phyloP scores from a whole-genome alignment of 2,329 filamentous ascomycete species.

The Colletotrichum paranaense region DNA sequence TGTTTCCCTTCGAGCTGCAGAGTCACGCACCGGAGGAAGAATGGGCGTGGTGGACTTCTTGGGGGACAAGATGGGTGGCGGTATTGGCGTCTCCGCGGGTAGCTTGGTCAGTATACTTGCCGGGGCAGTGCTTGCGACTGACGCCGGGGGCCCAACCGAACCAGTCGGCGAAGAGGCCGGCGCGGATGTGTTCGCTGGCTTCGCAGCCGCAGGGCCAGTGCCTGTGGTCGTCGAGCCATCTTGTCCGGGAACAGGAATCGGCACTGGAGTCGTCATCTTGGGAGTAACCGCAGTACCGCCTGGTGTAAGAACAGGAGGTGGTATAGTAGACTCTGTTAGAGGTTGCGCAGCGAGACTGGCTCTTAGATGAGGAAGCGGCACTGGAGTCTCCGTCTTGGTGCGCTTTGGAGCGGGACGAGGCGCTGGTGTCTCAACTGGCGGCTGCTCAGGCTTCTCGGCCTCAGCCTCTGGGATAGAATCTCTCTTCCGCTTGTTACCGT shows the following conservation, averaged over 20 bases:
- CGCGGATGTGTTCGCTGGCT: slow-evolving; percentile 23
- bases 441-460: slow-evolving; percentile 43
- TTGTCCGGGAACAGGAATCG: slow-evolving; percentile 37
- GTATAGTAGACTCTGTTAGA: slow-evolving; percentile 32
- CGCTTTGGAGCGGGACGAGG: slow-evolving; percentile 59
- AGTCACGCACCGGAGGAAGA: slow-evolving; percentile 46
- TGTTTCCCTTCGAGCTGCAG: slow-evolving; percentile 55
- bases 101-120: slow-evolving; percentile 49
- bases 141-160: slow-evolving; percentile 9
- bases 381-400: slow-evolving; percentile 68
- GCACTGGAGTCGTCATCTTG: slow-evolving; percentile 48
- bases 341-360: slow-evolving; percentile 40
- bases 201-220: slow-evolving; percentile 4
- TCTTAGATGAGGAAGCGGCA: slow-evolving; percentile 58
- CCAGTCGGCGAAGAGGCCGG: slow-evolving; percentile 31
- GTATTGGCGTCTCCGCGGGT: slow-evolving; percentile 56
- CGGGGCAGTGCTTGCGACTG: slow-evolving; percentile 46
- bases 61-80: slow-evolving; percentile 46
- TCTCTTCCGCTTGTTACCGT: slow-evolving; percentile 61
- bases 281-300: slow-evolving; percentile 34
- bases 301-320: slow-evolving; percentile 47
- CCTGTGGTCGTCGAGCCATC: slow-evolving; percentile 15
- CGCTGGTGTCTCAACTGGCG: slow-evolving; percentile 38
- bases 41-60: slow-evolving; percentile 48
- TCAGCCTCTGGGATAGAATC: slow-evolving; percentile 47